A percentile compares a stretch with the other conserved stretches of the same genome.
Evolutionary conservation across 805 yeast genomes (phyloP).

Genomic region (Schwanniomyces sp.): DNA sequence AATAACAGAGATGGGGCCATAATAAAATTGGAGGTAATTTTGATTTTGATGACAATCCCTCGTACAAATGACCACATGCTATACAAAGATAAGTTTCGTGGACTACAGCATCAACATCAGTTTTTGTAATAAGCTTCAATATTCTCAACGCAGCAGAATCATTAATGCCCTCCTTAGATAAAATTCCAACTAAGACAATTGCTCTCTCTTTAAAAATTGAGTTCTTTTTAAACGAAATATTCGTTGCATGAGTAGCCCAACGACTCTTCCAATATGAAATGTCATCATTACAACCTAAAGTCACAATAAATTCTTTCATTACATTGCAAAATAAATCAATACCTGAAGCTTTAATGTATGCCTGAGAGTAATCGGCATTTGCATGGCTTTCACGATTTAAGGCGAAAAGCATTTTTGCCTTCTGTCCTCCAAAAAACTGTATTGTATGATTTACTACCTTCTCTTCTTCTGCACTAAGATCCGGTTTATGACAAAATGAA

Average conservation of each 20-base stretch:
- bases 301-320: slow-evolving; percentile 52
- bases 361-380: slow-evolving; percentile 30
- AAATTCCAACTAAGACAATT: slow-evolving; percentile 64
- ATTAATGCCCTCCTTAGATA: slow-evolving; percentile 62
- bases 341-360: slow-evolving; percentile 40
- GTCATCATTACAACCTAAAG: slow-evolving; percentile 46
- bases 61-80: slow-evolving; percentile 47
- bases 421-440: slow-evolving; percentile 53
- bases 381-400: slow-evolving; percentile 54
- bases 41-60: slow-evolving; percentile 48
- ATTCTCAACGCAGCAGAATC: slow-evolving; percentile 46
- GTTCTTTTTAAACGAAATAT: slow-evolving; percentile 55
- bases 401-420: slow-evolving; percentile 70
- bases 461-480: slow-evolving; percentile 39
- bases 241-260: slow-evolving; percentile 66
- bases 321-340: slow-evolving; percentile 61
- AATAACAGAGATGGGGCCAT: slow-evolving; percentile 44
- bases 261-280: slow-evolving; percentile 58
- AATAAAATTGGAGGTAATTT: slow-evolving; percentile 47
- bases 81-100: slow-evolving; percentile 39
- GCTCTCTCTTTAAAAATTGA: slow-evolving; percentile 70
- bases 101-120: slow-evolving; percentile 23
- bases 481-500: slow-evolving; percentile 59
- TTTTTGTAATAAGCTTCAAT: slow-evolving; percentile 23
- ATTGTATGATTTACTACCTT: slow-evolving; percentile 48